These are phyloP conservation scores for Agaricus subrufescens DNA, from an alignment of 768 basidiomycete genomes.

Conservation along the genomic window DNA sequence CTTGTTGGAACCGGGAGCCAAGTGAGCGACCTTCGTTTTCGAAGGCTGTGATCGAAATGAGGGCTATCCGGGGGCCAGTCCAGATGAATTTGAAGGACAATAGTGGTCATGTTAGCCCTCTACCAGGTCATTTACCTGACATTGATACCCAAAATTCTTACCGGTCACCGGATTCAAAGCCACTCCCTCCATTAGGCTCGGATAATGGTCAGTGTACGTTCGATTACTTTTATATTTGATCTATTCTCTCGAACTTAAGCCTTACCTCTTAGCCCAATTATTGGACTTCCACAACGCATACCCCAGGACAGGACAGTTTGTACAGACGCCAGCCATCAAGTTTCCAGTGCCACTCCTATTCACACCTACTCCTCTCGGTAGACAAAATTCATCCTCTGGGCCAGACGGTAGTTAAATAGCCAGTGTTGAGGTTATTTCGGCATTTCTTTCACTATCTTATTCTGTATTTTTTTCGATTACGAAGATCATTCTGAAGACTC, in stretches of 20 bases:
- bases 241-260: not conserved
- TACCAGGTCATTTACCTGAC: not conserved
- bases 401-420: too few relatives aligned
- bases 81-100: constrained; percentile 21
- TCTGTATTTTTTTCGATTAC: too few relatives aligned
- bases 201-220: not conserved
- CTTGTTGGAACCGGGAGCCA: constrained; percentile 55
- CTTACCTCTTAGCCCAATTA: not conserved
- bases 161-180: constrained; percentile 36
- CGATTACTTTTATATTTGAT: not conserved
- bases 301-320: constrained; percentile 25
- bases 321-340: constrained; percentile 22
- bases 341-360: constrained; percentile 33
- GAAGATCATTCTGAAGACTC: too few relatives aligned
- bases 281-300: not conserved
- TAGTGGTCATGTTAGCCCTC: constrained; percentile 12
- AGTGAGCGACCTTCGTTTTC: constrained; percentile 48
- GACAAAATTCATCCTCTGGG: constrained; percentile 20
- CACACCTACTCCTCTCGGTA: constrained; percentile 18
- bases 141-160: not conserved
- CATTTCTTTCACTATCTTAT: too few relatives aligned
- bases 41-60: constrained; percentile 40
- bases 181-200: constrained; percentile 15
- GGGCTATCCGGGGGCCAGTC: constrained; percentile 31
- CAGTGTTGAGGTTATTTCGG: too few relatives aligned